Evolutionary conservation across 805 yeast genomes (phyloP).

Genomic region (Lipomyces chichibuensis): DNA sequence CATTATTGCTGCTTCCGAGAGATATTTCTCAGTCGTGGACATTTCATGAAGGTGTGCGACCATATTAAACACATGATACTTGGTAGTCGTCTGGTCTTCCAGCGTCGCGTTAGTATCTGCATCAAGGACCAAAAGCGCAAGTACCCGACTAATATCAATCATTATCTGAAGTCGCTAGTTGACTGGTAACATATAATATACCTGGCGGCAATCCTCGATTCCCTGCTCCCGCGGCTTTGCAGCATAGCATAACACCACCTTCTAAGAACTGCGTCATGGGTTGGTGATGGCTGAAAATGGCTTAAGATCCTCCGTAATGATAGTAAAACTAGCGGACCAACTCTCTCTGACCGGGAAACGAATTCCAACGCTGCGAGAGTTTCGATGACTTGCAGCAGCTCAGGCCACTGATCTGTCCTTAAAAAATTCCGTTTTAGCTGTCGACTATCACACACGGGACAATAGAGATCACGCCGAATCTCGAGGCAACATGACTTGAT

Average conservation of each 20-base stretch:
- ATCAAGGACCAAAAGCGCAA: conserved; percentile 11
- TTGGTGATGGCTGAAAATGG: conserved; percentile 5
- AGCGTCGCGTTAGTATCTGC: not conserved
- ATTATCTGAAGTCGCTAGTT: not conserved
- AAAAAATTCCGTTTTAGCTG: not conserved
- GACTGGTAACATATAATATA: not conserved
- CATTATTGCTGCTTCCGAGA: conserved; percentile 40
- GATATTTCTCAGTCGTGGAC: not conserved
- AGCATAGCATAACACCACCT: conserved; percentile 9
- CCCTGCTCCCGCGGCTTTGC: conserved; percentile 1
- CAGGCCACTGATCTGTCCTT: conserved; percentile 5
- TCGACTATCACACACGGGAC: conserved; percentile 1
- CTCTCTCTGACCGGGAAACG: not conserved
- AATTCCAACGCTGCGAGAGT: not conserved
- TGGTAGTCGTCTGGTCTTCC: conserved; percentile 1
- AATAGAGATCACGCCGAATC: not conserved
- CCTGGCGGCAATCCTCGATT: conserved; percentile 16
- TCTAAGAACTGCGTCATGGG: conserved; percentile 1
- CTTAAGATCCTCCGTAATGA: conserved; percentile 5
- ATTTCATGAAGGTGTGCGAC: not conserved
- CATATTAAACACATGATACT: not conserved
- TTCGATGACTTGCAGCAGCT: not conserved
- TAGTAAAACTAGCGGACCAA: not conserved
- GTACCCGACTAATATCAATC: conserved; percentile 8
- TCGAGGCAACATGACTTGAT: conserved; percentile 4